Evolutionary conservation across 805 yeast genomes (phyloP), one percentile per base, ranked within the genome.

Genomic region (Priceomyces castillae): DNA sequence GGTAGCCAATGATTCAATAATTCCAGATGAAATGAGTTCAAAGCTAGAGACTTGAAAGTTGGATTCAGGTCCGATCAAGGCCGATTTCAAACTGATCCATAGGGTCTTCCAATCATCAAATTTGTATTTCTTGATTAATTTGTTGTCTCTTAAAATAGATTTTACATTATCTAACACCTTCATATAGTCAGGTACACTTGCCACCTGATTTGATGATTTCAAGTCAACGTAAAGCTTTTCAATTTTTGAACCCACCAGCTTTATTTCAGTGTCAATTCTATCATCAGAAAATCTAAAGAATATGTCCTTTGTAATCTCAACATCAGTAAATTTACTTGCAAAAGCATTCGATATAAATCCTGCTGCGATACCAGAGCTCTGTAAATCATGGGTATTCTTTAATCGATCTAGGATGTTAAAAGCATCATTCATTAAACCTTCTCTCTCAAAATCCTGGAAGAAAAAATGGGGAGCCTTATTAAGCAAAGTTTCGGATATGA

Each of bases 21-120:
- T 59, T 0, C 90, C 90, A 1, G 90, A 84, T 2, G 84, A 74
- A 4, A 82, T 71, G 26, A 90, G 66, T 57, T 89, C 96, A 64
- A 81, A 87, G 46, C 90, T 82, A 0, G 96, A 86, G 4, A 85
- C 65, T 17, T 44, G 48, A n/a, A 37, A 22, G 20, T 35, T 36
- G 15, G 50, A 42, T 1, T 40, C 37, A 17, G 45, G 41, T 3
- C 54, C 53, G 25, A 39, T 41, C 12, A 65, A 30, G 1, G 53
- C 48, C 14, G 15, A 23, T 23, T 50, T 42, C 16, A 69, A 50
- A 6, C 41, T 41, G 3, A 30, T 40, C 72, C 70, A 69, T 3
- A 61, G 20, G 2, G 31, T 30, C 2, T 37, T 35, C 74, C 73
- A 69, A 3, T 54, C 54, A 35, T 81, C 82, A 73, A 31, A 54